phyloP scores from a whole-genome alignment of 352 stramenopile genomes.

The Plasmopara viticola region DNA sequence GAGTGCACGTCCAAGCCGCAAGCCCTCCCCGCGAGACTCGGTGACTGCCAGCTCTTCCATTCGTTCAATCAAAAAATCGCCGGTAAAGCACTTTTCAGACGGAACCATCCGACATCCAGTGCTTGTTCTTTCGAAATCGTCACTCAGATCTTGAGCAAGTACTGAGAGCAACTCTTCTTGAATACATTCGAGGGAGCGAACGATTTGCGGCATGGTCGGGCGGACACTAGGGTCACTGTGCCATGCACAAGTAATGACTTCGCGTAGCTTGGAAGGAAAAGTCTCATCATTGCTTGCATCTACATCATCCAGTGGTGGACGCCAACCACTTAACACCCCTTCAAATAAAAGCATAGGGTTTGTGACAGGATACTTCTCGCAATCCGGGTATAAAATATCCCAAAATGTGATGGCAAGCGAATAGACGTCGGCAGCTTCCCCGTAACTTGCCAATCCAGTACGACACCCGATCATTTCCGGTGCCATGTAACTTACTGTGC shows the following conservation, averaged over 20 bases:
- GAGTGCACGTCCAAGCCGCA: conserved; percentile 47
- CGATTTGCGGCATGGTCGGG: conserved; percentile 41
- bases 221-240: conserved; percentile 40
- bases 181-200: conserved; percentile 40
- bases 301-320: conserved; percentile 25
- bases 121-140: conserved; percentile 28
- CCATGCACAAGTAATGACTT: conserved; percentile 57
- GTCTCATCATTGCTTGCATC: conserved; percentile 8
- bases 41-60: conserved; percentile 43
- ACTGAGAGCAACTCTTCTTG: conserved; percentile 53
- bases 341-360: conserved; percentile 52
- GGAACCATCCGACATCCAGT: conserved; percentile 8
- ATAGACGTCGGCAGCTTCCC: conserved; percentile 64
- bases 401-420: conserved; percentile 66
- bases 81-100: conserved; percentile 28
- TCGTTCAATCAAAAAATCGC: conserved; percentile 18
- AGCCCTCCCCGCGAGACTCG: conserved; percentile 27
- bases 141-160: conserved; percentile 41
- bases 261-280: conserved; percentile 37
- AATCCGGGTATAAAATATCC: conserved; percentile 49
- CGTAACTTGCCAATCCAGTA: conserved; percentile 38
- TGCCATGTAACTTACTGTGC: conserved; percentile 71
- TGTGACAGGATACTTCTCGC: conserved; percentile 40
- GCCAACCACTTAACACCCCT: conserved; percentile 31
- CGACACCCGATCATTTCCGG: conserved; percentile 62